Base-by-base conservation (phyloP, 2,329 filamentous ascomycete species). In the Fusarium azukiicola region DNA sequence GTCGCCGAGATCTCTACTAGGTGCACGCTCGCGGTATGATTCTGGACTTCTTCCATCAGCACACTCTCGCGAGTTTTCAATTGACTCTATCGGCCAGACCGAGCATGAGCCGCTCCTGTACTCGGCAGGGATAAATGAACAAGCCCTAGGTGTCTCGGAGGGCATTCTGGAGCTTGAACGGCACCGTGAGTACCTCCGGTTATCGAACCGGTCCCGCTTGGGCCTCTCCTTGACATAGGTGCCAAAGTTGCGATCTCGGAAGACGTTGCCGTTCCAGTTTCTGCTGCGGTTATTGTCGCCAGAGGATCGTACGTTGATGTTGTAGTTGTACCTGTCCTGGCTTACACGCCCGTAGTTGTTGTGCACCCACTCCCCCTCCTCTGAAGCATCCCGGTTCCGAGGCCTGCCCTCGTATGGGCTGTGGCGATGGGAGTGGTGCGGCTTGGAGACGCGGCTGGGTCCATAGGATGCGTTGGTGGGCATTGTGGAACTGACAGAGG, bases 201-300 rank as follows among this genome's bases (percentile, higher is more conserved):
- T 61, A 6, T 64, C 58, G 23, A 32, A 64, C 8, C 58, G 58
- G 56, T 61, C 56, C 21, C 32, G 38, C 16, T 7, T 21, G 7
- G 56, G 36, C 14, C 21, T 61, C 4, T 17, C 17, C 36, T 36
- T 36, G 36, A 61, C 16, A 8, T 61, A 23, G 6, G 56, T 61
- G n/a, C 23, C 40, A n/a, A 61, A 61, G 56, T 61, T 61, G n/a
- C 56, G 56, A 23, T 61, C 56, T 10, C 56, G 38, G 13, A 61
- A 36, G 6, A 61, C 56, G 56, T 61, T 61, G 38, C 56, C 56
- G 38, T 42, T 61, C 56, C 56, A 61, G 56, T 61, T 38, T n/a
- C 21, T 42, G n/a, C 56, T 61, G 36, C 56, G 36, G 21, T 61
- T n/a, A 21, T 61, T 23, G 10, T 40, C 56, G 13, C 36, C 36